Evolutionary conservation across 768 basidiomycete genomes (phyloP), one percentile per base, ranked within the genome.

Genomic region (Pulveroboletus sp.): DNA sequence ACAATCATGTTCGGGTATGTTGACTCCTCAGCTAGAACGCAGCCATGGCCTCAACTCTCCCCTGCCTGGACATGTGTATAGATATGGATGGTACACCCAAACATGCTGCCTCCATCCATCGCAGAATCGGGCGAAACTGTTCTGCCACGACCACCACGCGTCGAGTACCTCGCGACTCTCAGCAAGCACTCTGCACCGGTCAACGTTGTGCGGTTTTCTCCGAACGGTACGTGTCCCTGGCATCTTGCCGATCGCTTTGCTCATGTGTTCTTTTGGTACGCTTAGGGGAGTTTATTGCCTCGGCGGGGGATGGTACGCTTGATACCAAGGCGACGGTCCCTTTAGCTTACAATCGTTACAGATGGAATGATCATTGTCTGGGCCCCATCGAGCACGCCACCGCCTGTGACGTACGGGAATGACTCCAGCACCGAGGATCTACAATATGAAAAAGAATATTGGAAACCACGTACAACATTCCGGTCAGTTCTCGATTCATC

Each of bases 311-410:
- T 74, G 94, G 94, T 94, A 66, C 60, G 85, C 54, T 46, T 17
- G 24, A 32, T 52, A 32, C 17, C 28, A 43, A 51, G 43, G 46
- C 47, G 53, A 51, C 40, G 3, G 13, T 14, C 8, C 45, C 39
- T 5, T 53, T 39, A 43, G 26, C 35, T 57, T 14, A 49, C 32
- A 40, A 39, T 15, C 36, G 5, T 41, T 37, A 11, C 28, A 96
- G 95, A 99, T 71, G 96, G 96, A 11, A 93, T 94, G 85, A 84
- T 99, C 53, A 90, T 98, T 43, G 82, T 99, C 14, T 99, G 96
- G 96, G 84, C 89, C 0, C 90, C 83, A 8, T 85, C 88, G 4
- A 79, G 83, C 21, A 81, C 77, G 30, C 85, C 91, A 0, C 83
- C 84, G 46, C 69, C 81, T 2, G 77, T 73, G 38, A 79, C 81